phyloP scores from a whole-genome alignment of 176 grass and related monocot species.

The Avena insularis region DNA sequence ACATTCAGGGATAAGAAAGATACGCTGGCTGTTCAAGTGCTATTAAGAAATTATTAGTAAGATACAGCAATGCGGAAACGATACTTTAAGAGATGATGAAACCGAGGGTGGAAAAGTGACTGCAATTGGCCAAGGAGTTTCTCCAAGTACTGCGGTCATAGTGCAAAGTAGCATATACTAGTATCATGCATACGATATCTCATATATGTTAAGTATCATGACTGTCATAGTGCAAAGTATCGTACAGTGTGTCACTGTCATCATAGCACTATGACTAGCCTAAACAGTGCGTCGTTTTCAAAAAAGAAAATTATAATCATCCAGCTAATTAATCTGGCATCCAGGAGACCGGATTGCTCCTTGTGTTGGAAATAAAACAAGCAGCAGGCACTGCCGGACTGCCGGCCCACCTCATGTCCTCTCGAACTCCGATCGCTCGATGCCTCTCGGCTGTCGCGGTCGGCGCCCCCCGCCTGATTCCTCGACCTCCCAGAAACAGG shows the following conservation, averaged over 20 bases:
- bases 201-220: too few relatives aligned
- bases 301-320: background rate
- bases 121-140: too few relatives aligned
- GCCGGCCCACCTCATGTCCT: background rate
- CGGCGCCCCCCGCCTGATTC: background rate
- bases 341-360: background rate
- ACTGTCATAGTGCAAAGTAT: too few relatives aligned
- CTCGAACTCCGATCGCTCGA: background rate
- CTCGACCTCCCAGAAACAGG: constrained; percentile 47
- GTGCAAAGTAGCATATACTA: too few relatives aligned
- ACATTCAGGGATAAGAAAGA: background rate
- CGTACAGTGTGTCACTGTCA: too few relatives aligned
- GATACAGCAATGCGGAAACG: background rate
- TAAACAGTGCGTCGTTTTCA: background rate
- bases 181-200: too few relatives aligned
- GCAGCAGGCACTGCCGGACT: background rate
- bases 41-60: too few relatives aligned
- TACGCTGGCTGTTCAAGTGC: background rate
- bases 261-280: too few relatives aligned
- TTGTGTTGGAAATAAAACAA: background rate
- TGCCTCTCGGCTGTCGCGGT: constrained; percentile 1
- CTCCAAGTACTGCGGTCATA: background rate
- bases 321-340: background rate
- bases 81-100: background rate
- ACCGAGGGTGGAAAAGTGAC: background rate